phyloP scores from a whole-genome alignment of 2,329 filamentous ascomycete genomes.

The Ascochyta viciae-villosae region DNA sequence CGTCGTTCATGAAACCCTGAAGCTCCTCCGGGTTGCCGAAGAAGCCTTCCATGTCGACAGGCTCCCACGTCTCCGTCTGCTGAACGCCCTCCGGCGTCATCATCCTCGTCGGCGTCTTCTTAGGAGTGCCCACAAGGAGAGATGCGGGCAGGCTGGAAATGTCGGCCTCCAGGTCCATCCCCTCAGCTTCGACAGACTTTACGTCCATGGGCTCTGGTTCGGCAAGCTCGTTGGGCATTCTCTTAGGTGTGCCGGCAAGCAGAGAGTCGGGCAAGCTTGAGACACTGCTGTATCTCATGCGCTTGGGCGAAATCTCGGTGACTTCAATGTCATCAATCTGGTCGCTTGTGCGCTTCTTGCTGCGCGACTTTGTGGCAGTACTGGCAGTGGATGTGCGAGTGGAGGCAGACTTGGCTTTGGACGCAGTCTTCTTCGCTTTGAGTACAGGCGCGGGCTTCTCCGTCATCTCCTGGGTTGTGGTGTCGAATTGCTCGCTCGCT shows the following conservation, averaged over 20 bases:
- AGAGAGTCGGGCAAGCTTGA: constrained; percentile 30
- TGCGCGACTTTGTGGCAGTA: constrained; percentile 6
- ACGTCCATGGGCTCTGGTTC: constrained; percentile 18
- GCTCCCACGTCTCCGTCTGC: constrained; percentile 65
- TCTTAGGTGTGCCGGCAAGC: constrained; percentile 33
- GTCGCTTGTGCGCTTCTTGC: constrained; percentile 29
- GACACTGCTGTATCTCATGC: constrained; percentile 28
- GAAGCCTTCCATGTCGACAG: constrained; percentile 77
- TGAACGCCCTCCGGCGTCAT: constrained; percentile 22
- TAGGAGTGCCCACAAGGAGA: constrained; percentile 48
- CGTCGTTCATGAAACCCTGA: constrained; percentile 32
- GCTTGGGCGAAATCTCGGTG: constrained; percentile 18
- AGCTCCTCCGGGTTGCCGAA: constrained; percentile 54
- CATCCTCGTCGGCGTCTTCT: constrained; percentile 28
- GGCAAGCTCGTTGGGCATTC: constrained; percentile 18
- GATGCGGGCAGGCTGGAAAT: constrained; percentile 29
- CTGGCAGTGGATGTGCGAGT: constrained; percentile 28
- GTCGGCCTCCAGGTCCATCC: constrained; percentile 14
- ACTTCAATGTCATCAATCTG: constrained; percentile 16
- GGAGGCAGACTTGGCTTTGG: constrained; percentile 30
- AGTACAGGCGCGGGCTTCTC: constrained; percentile 1
- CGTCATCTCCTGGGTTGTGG: neutral
- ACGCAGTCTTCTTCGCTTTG: constrained; percentile 14
- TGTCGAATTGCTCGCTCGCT: constrained; percentile 20
- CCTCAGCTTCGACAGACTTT: neutral